A percentile compares a stretch with the other conserved stretches of the same genome.
These are phyloP conservation scores for Pleurotus djamor DNA, from an alignment of 768 basidiomycete genomes.

Conservation along the genomic window DNA sequence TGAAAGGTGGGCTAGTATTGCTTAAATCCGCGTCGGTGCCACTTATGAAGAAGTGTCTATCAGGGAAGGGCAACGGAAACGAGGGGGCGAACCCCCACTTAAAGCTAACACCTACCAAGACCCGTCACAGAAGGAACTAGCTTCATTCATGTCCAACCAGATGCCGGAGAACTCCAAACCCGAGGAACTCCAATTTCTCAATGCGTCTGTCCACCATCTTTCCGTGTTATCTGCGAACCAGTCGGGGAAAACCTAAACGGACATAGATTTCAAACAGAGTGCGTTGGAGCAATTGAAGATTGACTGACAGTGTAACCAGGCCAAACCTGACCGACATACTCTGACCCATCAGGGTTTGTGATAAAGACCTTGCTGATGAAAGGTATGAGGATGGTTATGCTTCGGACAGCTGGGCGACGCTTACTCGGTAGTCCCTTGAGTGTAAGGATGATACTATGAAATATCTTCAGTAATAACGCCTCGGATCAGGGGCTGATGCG, in stretches of 20 bases:
- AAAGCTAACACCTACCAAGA: slow-evolving; percentile 40
- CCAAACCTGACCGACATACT: slow-evolving; percentile 78
- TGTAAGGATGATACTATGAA: slow-evolving; percentile 64
- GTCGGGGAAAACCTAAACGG: slow-evolving; percentile 55
- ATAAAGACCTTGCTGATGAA: slow-evolving; percentile 60
- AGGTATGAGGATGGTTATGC: neutral
- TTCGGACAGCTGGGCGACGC: slow-evolving; percentile 13
- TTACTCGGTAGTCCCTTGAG: slow-evolving; percentile 56
- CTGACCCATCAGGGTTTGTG: slow-evolving; percentile 70
- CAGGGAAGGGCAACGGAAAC: too few relatives aligned
- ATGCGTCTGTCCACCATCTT: slow-evolving; percentile 59
- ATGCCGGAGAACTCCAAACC: slow-evolving; percentile 64
- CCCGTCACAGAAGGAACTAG: slow-evolving; percentile 60
- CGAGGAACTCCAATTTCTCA: slow-evolving; percentile 48
- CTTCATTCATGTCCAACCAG: slow-evolving; percentile 74
- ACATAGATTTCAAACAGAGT: neutral
- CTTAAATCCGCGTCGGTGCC: slow-evolving; percentile 57
- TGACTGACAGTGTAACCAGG: slow-evolving; percentile 63
- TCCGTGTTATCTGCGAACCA: slow-evolving; percentile 56
- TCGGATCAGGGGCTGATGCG: slow-evolving; percentile 18
- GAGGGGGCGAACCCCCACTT: too few relatives aligned
- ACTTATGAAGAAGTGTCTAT: slow-evolving; percentile 21
- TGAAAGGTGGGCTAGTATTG: slow-evolving; percentile 51
- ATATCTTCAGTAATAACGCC: neutral
- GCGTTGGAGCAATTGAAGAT: neutral